Percentiles rank a stretch among this genome's conserved stretches.
phyloP scores from a whole-genome alignment of 768 basidiomycete species.

The Termitomyces sp. region DNA sequence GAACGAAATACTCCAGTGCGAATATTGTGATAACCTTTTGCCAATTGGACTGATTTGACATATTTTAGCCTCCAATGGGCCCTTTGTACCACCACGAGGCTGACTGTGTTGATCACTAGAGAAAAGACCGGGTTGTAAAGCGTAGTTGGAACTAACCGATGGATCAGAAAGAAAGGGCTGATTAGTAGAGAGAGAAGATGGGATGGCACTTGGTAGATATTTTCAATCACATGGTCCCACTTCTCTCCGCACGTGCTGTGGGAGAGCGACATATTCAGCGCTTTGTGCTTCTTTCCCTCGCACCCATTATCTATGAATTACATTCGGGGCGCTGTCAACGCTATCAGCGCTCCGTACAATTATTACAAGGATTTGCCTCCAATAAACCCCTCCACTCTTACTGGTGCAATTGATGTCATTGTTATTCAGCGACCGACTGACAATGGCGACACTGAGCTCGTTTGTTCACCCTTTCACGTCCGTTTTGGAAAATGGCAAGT shows the following conservation, averaged over 20 bases:
- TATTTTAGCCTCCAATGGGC: conserved; percentile 50
- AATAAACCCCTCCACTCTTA: conserved; percentile 94
- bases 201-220: neutral
- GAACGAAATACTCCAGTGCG: conserved; percentile 79
- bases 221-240: conserved; percentile 16
- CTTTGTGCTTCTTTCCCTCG: conserved; percentile 9
- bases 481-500: conserved; percentile 98
- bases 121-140: conserved; percentile 1
- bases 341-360: conserved; percentile 81
- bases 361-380: conserved; percentile 83
- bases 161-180: conserved; percentile 1
- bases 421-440: conserved; percentile 76
- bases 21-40: conserved; percentile 13
- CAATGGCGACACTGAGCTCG: conserved; percentile 61
- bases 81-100: conserved; percentile 62
- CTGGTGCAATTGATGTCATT: conserved; percentile 98
- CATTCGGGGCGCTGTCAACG: conserved; percentile 78
- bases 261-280: neutral
- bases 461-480: conserved; percentile 95
- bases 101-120: conserved; percentile 27
- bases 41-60: conserved; percentile 9
- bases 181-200: neutral
- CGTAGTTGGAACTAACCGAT: neutral
- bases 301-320: conserved; percentile 63
- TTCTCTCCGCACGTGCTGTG: conserved; percentile 11